A percentile compares a stretch with the other conserved stretches of the same genome.
These are phyloP conservation scores for Neurospora tetraspora DNA, from an alignment of 495 filamentous ascomycete species.

Conservation along the genomic window DNA sequence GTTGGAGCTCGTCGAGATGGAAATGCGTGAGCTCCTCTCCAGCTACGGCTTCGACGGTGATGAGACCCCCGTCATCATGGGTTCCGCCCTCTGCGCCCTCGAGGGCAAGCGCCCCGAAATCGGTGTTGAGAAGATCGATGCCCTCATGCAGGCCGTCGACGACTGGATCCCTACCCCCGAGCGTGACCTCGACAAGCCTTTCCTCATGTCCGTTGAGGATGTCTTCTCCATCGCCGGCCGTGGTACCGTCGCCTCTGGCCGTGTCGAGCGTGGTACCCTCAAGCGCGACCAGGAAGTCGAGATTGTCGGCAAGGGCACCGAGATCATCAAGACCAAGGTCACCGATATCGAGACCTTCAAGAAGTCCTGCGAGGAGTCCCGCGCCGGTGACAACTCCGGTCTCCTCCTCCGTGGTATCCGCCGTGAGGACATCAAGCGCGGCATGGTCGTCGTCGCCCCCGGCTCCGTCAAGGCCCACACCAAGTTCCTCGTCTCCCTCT, in stretches of 20 bases:
- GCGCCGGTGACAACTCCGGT: constrained; percentile 96
- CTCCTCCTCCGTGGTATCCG: constrained; percentile 88
- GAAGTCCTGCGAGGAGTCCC: constrained; percentile 90
- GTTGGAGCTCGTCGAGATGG: constrained; percentile 99
- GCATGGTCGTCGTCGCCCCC: constrained; percentile 83
- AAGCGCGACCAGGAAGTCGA: constrained; percentile 92
- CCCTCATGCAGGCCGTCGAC: constrained; percentile 83
- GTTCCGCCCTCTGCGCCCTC: constrained; percentile 92
- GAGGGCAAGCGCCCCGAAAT: constrained; percentile 81
- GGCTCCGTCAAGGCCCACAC: constrained; percentile 68
- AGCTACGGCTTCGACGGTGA: constrained; percentile 97
- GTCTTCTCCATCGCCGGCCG: constrained; percentile 97
- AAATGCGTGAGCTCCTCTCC: constrained; percentile 93
- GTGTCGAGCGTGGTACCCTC: constrained; percentile 89
- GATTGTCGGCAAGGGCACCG: constrained; percentile 69
- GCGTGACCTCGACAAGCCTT: constrained; percentile 90
- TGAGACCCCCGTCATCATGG: constrained; percentile 90
- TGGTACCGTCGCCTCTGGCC: constrained; percentile 92
- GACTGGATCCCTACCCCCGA: constrained; percentile 90
- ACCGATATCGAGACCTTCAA: constrained; percentile 99
- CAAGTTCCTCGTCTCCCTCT: constrained; percentile 91
- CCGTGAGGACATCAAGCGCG: constrained; percentile 85
- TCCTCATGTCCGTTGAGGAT: constrained; percentile 97
- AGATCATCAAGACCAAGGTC: constrained; percentile 91
- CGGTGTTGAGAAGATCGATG: constrained; percentile 73